These are phyloP conservation scores for Fragosphaeria purpurea DNA, from an alignment of 2,329 filamentous ascomycete species.

Conservation along the genomic window DNA sequence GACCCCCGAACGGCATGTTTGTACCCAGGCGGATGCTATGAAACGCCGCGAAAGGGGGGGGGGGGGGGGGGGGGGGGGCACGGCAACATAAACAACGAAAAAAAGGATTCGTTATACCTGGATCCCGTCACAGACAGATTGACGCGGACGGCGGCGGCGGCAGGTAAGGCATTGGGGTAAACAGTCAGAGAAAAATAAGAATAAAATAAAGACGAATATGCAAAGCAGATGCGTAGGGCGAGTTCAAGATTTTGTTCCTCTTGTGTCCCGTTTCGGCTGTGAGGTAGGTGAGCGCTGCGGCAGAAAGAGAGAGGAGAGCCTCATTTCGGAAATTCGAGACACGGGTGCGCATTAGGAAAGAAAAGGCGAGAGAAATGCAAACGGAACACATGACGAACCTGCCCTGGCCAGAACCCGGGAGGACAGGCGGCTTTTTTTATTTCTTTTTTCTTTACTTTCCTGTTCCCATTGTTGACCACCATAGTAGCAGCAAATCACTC, in stretches of 20 bases:
- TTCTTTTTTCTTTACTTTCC: too few species aligned
- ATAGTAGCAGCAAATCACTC: too few species aligned
- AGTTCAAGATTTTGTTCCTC: too few species aligned
- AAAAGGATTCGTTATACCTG: slow-evolving; percentile 1
- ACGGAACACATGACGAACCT: not conserved
- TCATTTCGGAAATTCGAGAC: too few species aligned
- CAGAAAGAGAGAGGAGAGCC: too few species aligned
- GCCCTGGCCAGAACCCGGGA: not conserved
- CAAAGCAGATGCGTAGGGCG: too few species aligned
- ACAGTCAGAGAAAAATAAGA: not conserved
- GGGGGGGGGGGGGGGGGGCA: not conserved
- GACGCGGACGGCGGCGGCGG: not conserved
- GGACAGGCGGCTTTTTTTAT: not conserved
- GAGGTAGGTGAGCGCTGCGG: too few species aligned
- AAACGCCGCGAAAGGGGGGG: not conserved
- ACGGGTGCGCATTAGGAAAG: not conserved
- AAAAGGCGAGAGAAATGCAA: not conserved
- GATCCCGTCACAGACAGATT: slow-evolving; percentile 4
- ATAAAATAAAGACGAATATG: not conserved
- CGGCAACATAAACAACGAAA: not conserved
- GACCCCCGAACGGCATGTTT: not conserved
- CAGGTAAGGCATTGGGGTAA: too few species aligned
- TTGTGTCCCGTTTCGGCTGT: too few species aligned
- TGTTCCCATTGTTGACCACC: too few species aligned
- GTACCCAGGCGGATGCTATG: not conserved